Base-by-base conservation (phyloP, 225 moss, liverwort and hornwort genomes). In the Rhytidiadelphus loreus region DNA sequence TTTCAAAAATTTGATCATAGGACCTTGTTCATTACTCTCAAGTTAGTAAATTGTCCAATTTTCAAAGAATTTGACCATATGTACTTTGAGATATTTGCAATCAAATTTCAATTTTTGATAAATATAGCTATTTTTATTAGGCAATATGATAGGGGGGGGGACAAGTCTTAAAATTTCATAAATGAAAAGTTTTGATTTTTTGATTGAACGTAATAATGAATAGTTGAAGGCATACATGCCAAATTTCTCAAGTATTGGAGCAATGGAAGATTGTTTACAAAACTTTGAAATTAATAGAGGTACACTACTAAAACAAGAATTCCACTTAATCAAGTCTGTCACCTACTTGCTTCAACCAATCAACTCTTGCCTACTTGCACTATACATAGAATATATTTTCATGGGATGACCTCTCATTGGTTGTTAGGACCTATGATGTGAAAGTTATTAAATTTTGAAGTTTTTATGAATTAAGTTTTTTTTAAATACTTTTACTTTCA, bases 91-190 rank as follows among this genome's bases (percentile, higher is more conserved):
- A 16, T 43, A 43, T 71, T 33, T 75, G 33, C 2, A 75, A 33
- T 76, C 33, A 52, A 76, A 52, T 2, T 52, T 52, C 1, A 33
- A 2, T 22, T 76, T 76, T 76, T 52, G 52, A 75, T 0, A 75
- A 22, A 50, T 20, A 5, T 0, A 52, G 0, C 5, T 76, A 1
- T 13, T 22, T 52, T 21, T 14, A 0, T 5, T 33, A 8, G 2
- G 1, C 22, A 35, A 22, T 50, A 5, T 52, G 13, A 35, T 13
- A 52, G 9, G 33, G 9, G 1, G 7, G 5, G 8, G 7, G 11
- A 1, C 4, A 52, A 35, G 35, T 76, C 5, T 6, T 9, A 53
- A 77, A 53, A 77, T 9, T 15, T 53, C 3, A 15, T 6, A 22
- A 77, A 53, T 35, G 8, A 35, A 77, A 33, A 35, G 14, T 23